Evolutionary conservation across 2,329 filamentous ascomycete genomes (phyloP), one percentile per base, ranked within the genome.

Genomic region (Phialophora expanda): DNA sequence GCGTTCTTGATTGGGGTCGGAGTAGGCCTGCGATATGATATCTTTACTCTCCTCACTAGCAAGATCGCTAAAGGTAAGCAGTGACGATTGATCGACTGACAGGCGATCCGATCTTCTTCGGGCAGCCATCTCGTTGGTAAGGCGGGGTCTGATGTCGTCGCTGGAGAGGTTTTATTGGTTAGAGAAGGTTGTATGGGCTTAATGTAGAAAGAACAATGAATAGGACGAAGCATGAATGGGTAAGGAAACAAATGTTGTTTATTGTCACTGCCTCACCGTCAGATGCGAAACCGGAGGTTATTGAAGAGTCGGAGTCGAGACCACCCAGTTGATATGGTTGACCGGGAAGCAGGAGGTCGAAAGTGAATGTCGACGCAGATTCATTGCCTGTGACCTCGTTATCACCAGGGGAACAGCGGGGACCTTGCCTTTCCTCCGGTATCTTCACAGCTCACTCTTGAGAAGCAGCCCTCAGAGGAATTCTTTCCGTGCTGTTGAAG

Each of bases 11-110:
- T 44, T n/a, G 38, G 56, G 65, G 24, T 44, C 28, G 34, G 65
- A 64, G 55, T 62, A 63, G 4, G 56, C 30, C 28, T 64, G 62
- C 24, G 57, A 62, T 24, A 20, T 44, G 30, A 56, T 50, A 22
- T 67, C 56, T 11, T 56, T 61, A 22, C 62, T 65, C 30, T 59
- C 56, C 44, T 61, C 26, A 41, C 58, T 66, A 20, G 46, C 22
- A 9, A 48, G 48, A 20, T 67, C 65, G 34, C 61, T 56, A n/a
- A 64, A 32, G 22, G 41, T 61, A 4, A 50, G n/a, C 2, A 24
- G 24, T 12, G 53, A 53, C n/a, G 61, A 14, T 48, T 28, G 48
- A 22, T 62, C 65, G 17, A 59, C 5, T 7, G 65, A 61, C n/a
- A 38, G 46, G 8, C 46, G 56, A 26, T 57, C 58, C 20, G 41